phyloP scores from a whole-genome alignment of 2,329 filamentous ascomycete species.

The Pseudocercospora vitis region DNA sequence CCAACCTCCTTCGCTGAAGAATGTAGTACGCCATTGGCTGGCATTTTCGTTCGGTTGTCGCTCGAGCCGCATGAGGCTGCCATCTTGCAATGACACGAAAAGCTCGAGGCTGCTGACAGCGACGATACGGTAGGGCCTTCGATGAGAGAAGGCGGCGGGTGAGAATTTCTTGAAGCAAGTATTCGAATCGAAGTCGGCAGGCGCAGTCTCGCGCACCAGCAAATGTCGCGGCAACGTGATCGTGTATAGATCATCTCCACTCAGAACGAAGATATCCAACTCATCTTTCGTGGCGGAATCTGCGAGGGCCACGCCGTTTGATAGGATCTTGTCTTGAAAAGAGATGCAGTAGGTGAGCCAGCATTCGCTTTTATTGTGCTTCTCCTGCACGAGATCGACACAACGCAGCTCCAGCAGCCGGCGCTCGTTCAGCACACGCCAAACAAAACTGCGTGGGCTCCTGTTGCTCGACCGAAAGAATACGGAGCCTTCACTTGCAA shows the following conservation, averaged over 20 bases:
- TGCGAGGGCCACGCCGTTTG: conserved; percentile 77
- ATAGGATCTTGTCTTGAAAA: conserved; percentile 77
- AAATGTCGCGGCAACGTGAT: conserved; percentile 80
- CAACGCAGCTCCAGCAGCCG: conserved; percentile 79
- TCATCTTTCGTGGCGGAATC: conserved; percentile 77
- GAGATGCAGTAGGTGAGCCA: conserved; percentile 73
- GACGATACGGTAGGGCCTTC: conserved; percentile 76
- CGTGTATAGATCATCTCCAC: conserved; percentile 76
- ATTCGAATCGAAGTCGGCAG: conserved; percentile 69
- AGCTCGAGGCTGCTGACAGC: conserved; percentile 72
- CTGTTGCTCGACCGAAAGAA: conserved; percentile 77
- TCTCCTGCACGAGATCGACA: conserved; percentile 72
- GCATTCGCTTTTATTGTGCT: conserved; percentile 24
- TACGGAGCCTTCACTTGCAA: conserved; percentile 77
- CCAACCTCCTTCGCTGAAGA: conserved; percentile 72
- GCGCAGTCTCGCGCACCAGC: conserved; percentile 61
- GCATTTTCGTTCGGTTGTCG: conserved; percentile 57
- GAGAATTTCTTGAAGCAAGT: conserved; percentile 74
- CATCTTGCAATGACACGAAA: conserved; percentile 78
- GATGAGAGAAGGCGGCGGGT: conserved; percentile 73
- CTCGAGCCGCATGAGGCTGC: conserved; percentile 70
- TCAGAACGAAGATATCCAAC: conserved; percentile 74
- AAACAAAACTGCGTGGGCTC: conserved; percentile 82
- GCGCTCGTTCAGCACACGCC: conserved; percentile 81
- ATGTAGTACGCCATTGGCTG: conserved; percentile 66